Conservation (phyloP, 495 filamentous ascomycete genomes). For the Penicillium silybi region DNA sequence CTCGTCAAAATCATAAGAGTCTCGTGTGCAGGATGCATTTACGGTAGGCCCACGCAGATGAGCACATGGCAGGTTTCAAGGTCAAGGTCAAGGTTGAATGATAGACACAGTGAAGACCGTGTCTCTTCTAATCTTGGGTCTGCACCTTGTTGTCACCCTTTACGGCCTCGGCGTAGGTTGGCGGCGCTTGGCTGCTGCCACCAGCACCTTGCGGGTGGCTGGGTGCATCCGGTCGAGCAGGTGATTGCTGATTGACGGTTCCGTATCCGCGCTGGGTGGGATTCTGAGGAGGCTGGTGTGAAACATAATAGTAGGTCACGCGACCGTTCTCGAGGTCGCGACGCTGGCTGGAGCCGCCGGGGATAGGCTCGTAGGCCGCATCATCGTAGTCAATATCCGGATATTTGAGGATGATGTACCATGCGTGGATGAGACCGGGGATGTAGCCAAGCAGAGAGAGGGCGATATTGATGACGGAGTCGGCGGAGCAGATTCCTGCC, state of each 20-base stretch:
- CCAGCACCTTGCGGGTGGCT: slow-evolving; percentile 23
- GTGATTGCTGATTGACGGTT: slow-evolving; percentile 27
- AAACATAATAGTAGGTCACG: slow-evolving; percentile 70
- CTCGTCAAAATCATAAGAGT: slow-evolving; percentile 18
- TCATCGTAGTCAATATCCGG: slow-evolving; percentile 62
- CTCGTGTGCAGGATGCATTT: neutral
- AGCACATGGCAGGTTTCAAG: neutral
- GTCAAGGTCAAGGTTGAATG: neutral
- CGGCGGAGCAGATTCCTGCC: slow-evolving; percentile 85
- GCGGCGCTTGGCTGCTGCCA: slow-evolving; percentile 50
- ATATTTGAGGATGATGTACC: slow-evolving; percentile 95
- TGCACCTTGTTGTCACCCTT: slow-evolving; percentile 88
- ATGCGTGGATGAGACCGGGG: slow-evolving; percentile 88
- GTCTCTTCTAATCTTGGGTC: slow-evolving; percentile 48
- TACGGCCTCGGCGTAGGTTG: slow-evolving; percentile 82
- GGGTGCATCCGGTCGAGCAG: slow-evolving; percentile 19
- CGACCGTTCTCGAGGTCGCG: slow-evolving; percentile 45
- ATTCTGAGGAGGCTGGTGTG: slow-evolving; percentile 40
- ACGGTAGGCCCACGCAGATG: neutral
- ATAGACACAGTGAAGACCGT: neutral
- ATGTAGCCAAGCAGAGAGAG: slow-evolving; percentile 86
- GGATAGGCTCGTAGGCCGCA: slow-evolving; percentile 59
- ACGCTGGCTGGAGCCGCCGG: slow-evolving; percentile 47
- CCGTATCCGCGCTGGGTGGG: slow-evolving; percentile 38
- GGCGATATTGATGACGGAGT: slow-evolving; percentile 91